Evolutionary conservation across 495 filamentous ascomycete genomes (phyloP).

Genomic region (Aspergillus leporis): DNA sequence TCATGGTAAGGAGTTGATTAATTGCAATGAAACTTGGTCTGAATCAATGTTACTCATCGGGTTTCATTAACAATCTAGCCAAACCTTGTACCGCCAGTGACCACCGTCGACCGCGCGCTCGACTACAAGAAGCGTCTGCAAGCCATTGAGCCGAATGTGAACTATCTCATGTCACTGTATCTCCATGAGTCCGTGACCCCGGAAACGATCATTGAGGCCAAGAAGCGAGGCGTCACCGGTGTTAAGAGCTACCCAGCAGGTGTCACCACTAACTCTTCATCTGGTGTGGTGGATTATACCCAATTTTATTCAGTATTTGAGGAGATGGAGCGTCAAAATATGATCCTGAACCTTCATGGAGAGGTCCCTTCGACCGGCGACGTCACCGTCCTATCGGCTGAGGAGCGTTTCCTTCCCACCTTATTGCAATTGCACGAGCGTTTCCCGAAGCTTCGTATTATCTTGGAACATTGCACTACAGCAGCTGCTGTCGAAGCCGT

Average conservation of each 20-base stretch:
- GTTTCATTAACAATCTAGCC: conserved; percentile 39
- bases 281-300: conserved; percentile 74
- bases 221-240: conserved; percentile 48
- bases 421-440: conserved; percentile 65
- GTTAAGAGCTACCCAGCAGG: conserved; percentile 66
- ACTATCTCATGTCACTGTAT: conserved; percentile 88
- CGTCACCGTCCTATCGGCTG: conserved; percentile 75
- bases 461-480: conserved; percentile 79
- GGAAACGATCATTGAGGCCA: conserved; percentile 73
- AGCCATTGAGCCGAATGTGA: conserved; percentile 68
- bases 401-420: conserved; percentile 78
- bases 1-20: conserved; percentile 60
- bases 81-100: conserved; percentile 74
- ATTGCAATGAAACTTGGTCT: conserved; percentile 1
- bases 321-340: conserved; percentile 68
- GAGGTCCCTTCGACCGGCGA: conserved; percentile 52
- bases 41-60: conserved; percentile 8
- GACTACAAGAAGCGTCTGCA: conserved; percentile 70
- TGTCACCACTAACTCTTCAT: conserved; percentile 79
- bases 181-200: conserved; percentile 77
- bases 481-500: conserved; percentile 80
- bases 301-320: conserved; percentile 75
- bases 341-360: conserved; percentile 67
- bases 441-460: conserved; percentile 81
- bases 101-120: conserved; percentile 70